Evolutionary conservation across 2,329 filamentous ascomycete species (phyloP), one percentile per base, ranked within the genome.

Genomic region (Cercospora sp.): DNA sequence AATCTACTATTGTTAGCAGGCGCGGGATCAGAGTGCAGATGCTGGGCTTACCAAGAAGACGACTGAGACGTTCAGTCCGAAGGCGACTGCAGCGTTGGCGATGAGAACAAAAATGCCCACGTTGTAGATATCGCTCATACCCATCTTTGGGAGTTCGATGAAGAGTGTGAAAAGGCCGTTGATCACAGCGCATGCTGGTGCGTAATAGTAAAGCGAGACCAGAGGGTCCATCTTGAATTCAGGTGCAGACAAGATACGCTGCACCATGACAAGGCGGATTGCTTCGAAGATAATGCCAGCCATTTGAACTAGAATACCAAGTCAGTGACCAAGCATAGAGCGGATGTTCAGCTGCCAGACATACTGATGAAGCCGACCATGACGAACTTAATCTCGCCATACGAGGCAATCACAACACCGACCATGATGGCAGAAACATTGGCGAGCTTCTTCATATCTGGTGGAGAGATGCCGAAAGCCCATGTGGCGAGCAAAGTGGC

Each of bases 371-470:
- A 91, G 71, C 92, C 92, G 71, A 88, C 84, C 81, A 91, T 84
- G 75, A 92, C 91, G 79, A 99, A 99, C 79, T 94, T 90, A 81
- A 99, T 96, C 84, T 98, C 95, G 76, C 95, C 95, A 71, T 97
- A 88, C 1, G 94, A 97, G 60, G 95, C 95, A 78, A 99, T 92
- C 73, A 97, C 85, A 74, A 98, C 94, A 85, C 95, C 95, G 63
- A 98, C 81, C 61, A 98, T 94, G 75, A 99, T 99, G 78, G 94
- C 87, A 40, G 92, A 95, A 69, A 99, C 94, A 78, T 99, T 99
- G 78, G 91, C 87, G 75, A 99, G 90, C 65, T 93, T 91, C 84
- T 89, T 94, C 74, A 95, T 80, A 83, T 94, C 96, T 63, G 93
- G 91, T 70, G 92, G 89, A 16, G 92, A 89, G 71, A 97, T 89